Conservation (phyloP, 352 stramenopile species). For the Pythium grandisporangium region DNA sequence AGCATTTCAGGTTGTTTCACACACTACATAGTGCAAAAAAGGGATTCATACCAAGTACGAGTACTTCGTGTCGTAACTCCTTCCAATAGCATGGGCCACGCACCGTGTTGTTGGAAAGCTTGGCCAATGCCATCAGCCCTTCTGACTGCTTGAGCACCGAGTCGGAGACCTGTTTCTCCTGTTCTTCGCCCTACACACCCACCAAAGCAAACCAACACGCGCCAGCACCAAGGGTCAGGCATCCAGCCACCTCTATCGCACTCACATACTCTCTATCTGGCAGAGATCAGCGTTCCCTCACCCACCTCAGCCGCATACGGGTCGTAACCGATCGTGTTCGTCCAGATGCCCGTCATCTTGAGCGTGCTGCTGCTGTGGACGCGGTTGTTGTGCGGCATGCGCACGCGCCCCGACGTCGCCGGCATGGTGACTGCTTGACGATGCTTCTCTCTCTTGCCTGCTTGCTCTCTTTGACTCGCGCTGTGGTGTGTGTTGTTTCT, state of each 20-base stretch:
- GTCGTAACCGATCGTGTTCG: conserved; percentile 95
- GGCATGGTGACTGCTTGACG: conserved; percentile 52
- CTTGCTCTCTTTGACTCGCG: background rate
- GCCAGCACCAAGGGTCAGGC: no score
- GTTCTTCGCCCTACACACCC: conserved; percentile 18
- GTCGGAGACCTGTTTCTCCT: conserved; percentile 50
- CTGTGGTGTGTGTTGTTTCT: no score
- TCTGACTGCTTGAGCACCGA: conserved; percentile 85
- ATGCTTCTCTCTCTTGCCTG: background rate
- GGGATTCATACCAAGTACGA: no score
- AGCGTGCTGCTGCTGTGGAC: conserved; percentile 91
- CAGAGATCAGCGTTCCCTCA: background rate
- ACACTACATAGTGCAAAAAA: no score
- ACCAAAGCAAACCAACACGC: no score
- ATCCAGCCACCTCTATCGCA: no score
- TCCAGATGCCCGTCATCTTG: conserved; percentile 96
- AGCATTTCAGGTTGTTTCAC: no score
- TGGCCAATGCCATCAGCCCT: conserved; percentile 91
- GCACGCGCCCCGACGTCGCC: conserved; percentile 77
- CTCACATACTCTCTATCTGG: no score
- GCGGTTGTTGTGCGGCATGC: conserved; percentile 97
- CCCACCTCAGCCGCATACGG: conserved; percentile 74
- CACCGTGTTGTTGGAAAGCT: conserved; percentile 91
- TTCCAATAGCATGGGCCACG: conserved; percentile 1
- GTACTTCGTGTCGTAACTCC: no score